These are phyloP conservation scores for Podaxis sp. DNA, from an alignment of 768 basidiomycete genomes.

Conservation along the genomic window DNA sequence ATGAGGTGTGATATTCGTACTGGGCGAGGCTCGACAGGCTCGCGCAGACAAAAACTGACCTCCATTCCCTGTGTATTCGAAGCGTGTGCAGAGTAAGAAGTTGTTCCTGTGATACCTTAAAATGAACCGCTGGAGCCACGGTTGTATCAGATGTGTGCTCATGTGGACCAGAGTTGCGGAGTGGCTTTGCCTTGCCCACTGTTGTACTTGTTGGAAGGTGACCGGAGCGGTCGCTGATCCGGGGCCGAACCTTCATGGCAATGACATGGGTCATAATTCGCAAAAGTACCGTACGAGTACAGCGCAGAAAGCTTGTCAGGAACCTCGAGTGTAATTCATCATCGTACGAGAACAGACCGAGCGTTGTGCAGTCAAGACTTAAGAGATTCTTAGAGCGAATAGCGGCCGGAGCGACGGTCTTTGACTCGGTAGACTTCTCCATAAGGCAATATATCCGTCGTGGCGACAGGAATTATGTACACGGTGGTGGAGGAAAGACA, in stretches of 20 bases:
- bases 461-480: not conserved
- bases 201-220: not conserved
- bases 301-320: too few species aligned
- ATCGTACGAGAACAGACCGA: too few species aligned
- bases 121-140: not conserved
- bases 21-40: too few species aligned
- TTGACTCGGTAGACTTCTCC: not conserved
- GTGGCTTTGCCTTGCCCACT: not conserved
- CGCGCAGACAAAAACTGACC: not conserved
- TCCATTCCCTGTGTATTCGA: not conserved
- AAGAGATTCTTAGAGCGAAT: not conserved
- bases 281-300: too few species aligned
- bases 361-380: too few species aligned
- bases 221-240: not conserved
- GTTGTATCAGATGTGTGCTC: not conserved
- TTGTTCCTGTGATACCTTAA: not conserved
- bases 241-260: not conserved
- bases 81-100: not conserved
- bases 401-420: not conserved
- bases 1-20: too few species aligned
- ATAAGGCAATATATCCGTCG: slow-evolving; percentile 1
- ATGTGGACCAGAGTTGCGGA: not conserved
- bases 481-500: not conserved
- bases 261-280: not conserved
- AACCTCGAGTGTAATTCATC: too few species aligned